phyloP scores from a whole-genome alignment of 805 yeast genomes.

The Metschnikowia chrysomelidarum region DNA sequence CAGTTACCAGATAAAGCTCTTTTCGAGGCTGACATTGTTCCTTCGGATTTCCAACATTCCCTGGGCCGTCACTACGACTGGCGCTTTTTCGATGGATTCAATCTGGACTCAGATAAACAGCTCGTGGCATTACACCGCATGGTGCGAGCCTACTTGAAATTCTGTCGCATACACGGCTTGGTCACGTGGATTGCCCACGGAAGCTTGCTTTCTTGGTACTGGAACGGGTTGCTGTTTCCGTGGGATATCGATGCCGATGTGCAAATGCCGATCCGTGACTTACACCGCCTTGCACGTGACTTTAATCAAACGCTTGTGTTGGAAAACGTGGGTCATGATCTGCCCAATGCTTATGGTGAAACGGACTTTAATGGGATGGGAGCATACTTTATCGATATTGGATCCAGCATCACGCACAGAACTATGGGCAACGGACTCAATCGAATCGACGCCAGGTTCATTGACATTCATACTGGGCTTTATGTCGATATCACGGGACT shows the following conservation, averaged over 20 bases:
- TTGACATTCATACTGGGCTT: conserved; percentile 29
- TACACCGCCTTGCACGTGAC: conserved; percentile 19
- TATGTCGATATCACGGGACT: conserved; percentile 21
- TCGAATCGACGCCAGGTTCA: conserved; percentile 37
- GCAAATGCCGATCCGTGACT: conserved; percentile 25
- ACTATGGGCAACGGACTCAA: conserved; percentile 20
- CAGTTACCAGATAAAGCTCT: conserved; percentile 17
- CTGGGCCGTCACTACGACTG: conserved; percentile 22
- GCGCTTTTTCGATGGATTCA: conserved; percentile 22
- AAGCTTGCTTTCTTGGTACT: conserved; percentile 22
- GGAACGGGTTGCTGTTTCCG: conserved; percentile 25
- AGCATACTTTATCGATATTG: conserved; percentile 16
- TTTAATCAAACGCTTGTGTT: conserved; percentile 24
- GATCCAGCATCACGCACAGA: conserved; percentile 13
- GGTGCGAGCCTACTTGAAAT: conserved; percentile 20
- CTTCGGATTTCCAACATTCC: conserved; percentile 1
- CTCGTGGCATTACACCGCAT: conserved; percentile 19
- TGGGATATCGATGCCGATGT: conserved; percentile 28
- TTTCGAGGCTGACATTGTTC: conserved; percentile 14
- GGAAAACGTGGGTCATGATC: conserved; percentile 20
- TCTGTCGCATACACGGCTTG: conserved; percentile 20
- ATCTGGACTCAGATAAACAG: conserved; percentile 14
- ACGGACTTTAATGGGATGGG: conserved; percentile 41
- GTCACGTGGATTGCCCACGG: conserved; percentile 28
- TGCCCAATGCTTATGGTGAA: conserved; percentile 27